Evolutionary conservation across 164 flowering plant species (phyloP).

Genomic region (Vitis cinerea): DNA sequence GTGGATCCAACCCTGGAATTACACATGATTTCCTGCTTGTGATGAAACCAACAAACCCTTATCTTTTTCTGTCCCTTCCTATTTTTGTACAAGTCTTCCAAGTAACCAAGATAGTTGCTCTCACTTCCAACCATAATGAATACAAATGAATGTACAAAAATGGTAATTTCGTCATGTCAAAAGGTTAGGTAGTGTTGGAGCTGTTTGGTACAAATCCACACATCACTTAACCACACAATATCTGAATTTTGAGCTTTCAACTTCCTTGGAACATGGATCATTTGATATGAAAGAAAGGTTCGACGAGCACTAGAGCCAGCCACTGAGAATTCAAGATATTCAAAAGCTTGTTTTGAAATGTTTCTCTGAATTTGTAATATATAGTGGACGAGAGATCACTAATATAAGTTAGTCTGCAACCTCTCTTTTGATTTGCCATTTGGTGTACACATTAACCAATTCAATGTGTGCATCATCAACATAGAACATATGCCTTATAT

Average conservation of each 20-base stretch:
- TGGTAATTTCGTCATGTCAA: slow-evolving; percentile 16
- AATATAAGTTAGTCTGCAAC: slow-evolving; percentile 28
- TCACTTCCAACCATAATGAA: slow-evolving; percentile 71
- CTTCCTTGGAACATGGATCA: slow-evolving; percentile 15
- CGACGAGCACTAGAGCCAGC: not conserved
- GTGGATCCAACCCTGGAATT: slow-evolving; percentile 41
- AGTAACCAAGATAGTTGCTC: slow-evolving; percentile 60
- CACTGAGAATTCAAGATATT: slow-evolving; percentile 11
- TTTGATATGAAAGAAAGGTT: slow-evolving; percentile 16
- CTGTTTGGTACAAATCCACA: slow-evolving; percentile 1
- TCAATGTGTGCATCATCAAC: slow-evolving; percentile 9
- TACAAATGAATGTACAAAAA: slow-evolving; percentile 63
- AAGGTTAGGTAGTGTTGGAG: slow-evolving; percentile 34
- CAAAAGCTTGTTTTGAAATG: slow-evolving; percentile 14
- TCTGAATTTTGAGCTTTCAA: too few relatives aligned
- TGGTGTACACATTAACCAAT: slow-evolving; percentile 12
- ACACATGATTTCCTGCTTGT: slow-evolving; percentile 52
- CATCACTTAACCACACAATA: too few relatives aligned
- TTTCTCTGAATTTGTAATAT: slow-evolving; percentile 15
- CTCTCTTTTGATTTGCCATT: slow-evolving; percentile 35
- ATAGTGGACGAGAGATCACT: slow-evolving; percentile 10
- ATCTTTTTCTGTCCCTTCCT: slow-evolving; percentile 73
- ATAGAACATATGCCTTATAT: slow-evolving; percentile 36
- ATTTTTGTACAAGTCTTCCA: slow-evolving; percentile 88
- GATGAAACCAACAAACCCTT: slow-evolving; percentile 11